Evolutionary conservation across 768 basidiomycete genomes (phyloP), one percentile per base, ranked within the genome.

Genomic region (Mycena chlorophos): DNA sequence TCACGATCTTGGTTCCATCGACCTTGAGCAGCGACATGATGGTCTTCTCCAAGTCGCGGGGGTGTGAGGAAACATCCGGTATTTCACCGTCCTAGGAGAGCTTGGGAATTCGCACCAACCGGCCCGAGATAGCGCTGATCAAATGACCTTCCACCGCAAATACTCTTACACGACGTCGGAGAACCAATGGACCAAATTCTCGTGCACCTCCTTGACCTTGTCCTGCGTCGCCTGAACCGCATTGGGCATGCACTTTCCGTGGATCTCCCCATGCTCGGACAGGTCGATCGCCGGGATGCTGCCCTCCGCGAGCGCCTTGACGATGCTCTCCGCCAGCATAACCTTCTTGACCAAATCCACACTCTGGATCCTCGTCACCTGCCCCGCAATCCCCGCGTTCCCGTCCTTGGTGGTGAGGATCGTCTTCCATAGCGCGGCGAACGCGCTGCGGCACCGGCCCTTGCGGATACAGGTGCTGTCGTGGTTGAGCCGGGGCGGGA

Each of bases 1-100:
- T 77, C 53, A 88, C 78, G 63, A 88, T 73, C 64, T 82, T 83
- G 28, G 79, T 82, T 27, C 85, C 84, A 25, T 74, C 73, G 19
- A 86, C 81, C 54, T 73, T 80, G 27, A 87, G 69, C 50, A 79
- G 77, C 53, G 81, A 77, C 79, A 81, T 82, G 66, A 61, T 56
- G 27, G 49, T 49, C 23, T 42, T 19, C 25, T 22, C 22, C 45
- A 46, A 46, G 45, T 20, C 8, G 14, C 12, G 34, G 34, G 22
- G 40, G 8, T 42, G 8, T 19, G 13, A 42, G 5, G 40, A 22
- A 14, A 34, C 31, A 34, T 34, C 8, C 8, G 31, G 17, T 34
- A 34, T 34, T 34, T 34, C 31, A 8, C 17, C 8, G 17, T 34
- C 8, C 10, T 17, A 17, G 8, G 10, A 8, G 31, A 34, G 31